phyloP scores from a whole-genome alignment of 129 eudicot species.

The Oenanthe sinensis region DNA sequence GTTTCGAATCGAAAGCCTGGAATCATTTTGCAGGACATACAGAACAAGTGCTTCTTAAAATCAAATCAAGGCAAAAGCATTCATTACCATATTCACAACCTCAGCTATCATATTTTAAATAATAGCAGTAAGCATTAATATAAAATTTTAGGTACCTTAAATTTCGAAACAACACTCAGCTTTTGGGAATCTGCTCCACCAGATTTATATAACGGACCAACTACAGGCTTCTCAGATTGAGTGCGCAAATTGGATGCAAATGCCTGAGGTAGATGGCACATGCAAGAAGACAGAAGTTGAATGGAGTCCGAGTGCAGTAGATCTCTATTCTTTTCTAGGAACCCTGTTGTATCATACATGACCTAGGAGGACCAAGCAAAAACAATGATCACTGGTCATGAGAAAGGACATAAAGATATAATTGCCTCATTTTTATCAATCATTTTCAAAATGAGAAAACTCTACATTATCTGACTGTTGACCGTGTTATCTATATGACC shows the following conservation, averaged over 20 bases:
- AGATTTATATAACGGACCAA: constrained; percentile 59
- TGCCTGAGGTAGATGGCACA: constrained; percentile 45
- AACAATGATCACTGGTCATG: constrained; percentile 4
- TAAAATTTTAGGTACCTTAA: constrained; percentile 46
- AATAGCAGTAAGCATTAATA: background rate
- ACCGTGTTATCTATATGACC: background rate
- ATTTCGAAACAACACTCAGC: constrained; percentile 72
- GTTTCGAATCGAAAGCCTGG: background rate
- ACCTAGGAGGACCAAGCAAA: constrained; percentile 38
- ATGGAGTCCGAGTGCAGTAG: constrained; percentile 51
- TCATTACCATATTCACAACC: background rate
- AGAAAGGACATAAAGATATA: background rate
- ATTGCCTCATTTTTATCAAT: background rate
- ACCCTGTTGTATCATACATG: constrained; percentile 63
- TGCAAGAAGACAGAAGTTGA: constrained; percentile 65
- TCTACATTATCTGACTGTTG: background rate
- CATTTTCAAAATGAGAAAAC: background rate
- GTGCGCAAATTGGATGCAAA: constrained; percentile 60
- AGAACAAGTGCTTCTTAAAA: background rate
- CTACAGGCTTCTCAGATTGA: constrained; percentile 52
- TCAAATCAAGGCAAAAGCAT: background rate
- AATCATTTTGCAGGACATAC: background rate
- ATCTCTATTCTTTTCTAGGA: constrained; percentile 74
- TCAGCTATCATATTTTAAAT: background rate
- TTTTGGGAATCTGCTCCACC: constrained; percentile 92